Evolutionary conservation across 305 asterid genomes (phyloP).

Genomic region (Salvia sclarea): DNA sequence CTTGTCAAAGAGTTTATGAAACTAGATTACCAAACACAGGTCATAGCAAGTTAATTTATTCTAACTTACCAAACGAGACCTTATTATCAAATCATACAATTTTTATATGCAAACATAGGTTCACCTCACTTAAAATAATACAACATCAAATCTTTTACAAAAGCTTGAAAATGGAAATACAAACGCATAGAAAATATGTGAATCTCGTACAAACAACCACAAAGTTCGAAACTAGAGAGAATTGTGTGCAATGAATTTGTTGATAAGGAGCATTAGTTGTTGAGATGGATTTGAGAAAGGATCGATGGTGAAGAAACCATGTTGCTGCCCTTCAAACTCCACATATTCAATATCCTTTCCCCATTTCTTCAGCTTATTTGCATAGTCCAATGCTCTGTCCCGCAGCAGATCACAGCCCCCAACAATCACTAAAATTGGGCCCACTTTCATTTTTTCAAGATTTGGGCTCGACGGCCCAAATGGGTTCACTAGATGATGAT

Average conservation of each 20-base stretch:
- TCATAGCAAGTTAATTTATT: too few species aligned
- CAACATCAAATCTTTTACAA: too few species aligned
- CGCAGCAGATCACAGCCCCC: conserved; percentile 65
- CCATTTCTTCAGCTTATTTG: conserved; percentile 47
- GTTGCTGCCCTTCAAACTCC: conserved; percentile 82
- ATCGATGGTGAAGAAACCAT: conserved; percentile 68
- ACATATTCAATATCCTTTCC: conserved; percentile 61
- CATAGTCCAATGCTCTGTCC: conserved; percentile 63
- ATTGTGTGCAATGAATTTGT: conserved; percentile 43
- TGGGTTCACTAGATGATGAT: conserved; percentile 68
- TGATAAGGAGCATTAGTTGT: conserved; percentile 50
- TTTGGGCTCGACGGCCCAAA: conserved; percentile 59
- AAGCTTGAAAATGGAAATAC: too few species aligned
- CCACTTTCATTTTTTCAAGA: conserved; percentile 42
- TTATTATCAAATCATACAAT: too few species aligned
- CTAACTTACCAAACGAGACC: too few species aligned
- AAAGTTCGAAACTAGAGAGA: conserved; percentile 15
- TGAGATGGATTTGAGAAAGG: conserved; percentile 55
- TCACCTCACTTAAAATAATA: too few species aligned
- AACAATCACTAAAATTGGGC: conserved; percentile 61
- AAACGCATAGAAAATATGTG: too few species aligned
- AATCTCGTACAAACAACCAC: neutral
- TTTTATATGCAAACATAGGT: too few species aligned
- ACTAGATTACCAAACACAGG: too few species aligned
- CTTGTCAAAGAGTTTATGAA: too few species aligned